phyloP scores from a whole-genome alignment of 2,329 filamentous ascomycete genomes.

The Arthrobotrys iridis region DNA sequence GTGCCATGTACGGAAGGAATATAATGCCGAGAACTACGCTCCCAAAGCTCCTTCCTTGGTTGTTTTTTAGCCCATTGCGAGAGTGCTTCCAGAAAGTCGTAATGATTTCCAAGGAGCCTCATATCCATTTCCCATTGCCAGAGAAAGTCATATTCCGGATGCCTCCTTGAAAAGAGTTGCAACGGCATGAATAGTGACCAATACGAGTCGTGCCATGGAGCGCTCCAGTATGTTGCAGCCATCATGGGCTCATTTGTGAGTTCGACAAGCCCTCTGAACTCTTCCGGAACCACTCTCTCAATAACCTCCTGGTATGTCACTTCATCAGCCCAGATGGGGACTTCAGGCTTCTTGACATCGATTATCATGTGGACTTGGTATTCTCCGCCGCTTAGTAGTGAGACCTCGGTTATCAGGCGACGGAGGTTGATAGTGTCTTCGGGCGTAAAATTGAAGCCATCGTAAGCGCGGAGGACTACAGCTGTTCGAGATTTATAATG shows the following conservation, averaged over 20 bases:
- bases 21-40: conserved; percentile 81
- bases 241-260: conserved; percentile 96
- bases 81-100: conserved; percentile 76
- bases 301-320: conserved; percentile 74
- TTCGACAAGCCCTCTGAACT: conserved; percentile 83
- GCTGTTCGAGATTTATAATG: conserved; percentile 72
- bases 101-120: conserved; percentile 88
- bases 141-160: conserved; percentile 89
- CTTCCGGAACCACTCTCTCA: conserved; percentile 76
- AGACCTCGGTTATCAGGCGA: conserved; percentile 83
- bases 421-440: conserved; percentile 85
- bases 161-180: conserved; percentile 85
- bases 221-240: conserved; percentile 80
- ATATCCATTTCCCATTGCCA: conserved; percentile 98
- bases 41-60: conserved; percentile 80
- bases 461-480: conserved; percentile 83
- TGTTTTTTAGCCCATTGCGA: conserved; percentile 77
- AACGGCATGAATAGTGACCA: conserved; percentile 93
- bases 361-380: conserved; percentile 88
- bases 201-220: conserved; percentile 69
- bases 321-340: conserved; percentile 81
- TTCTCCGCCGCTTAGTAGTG: conserved; percentile 81
- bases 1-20: conserved; percentile 77
- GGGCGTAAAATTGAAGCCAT: conserved; percentile 78
- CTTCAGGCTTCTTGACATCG: conserved; percentile 79